Conservation (phyloP, 441 rosid species). For the Syzygium syzygioides region DNA sequence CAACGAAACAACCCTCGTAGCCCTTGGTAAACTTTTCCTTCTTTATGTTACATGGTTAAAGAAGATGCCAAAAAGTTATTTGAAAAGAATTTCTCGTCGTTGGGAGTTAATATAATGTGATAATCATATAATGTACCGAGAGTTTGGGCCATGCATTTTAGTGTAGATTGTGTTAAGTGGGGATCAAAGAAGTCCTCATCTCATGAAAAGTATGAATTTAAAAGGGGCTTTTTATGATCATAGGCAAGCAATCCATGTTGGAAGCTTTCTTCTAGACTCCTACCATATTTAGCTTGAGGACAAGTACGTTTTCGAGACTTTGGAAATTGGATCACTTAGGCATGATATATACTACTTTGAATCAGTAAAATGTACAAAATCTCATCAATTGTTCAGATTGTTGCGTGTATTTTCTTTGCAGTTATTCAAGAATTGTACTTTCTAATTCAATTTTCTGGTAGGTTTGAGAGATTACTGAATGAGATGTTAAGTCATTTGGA, state of each 20-base stretch:
- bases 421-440: not conserved
- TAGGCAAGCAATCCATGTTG: not conserved
- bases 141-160: not conserved
- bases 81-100: not conserved
- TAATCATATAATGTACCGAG: not conserved
- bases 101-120: not conserved
- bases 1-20: slow-evolving; percentile 64
- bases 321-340: not conserved
- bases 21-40: slow-evolving; percentile 42
- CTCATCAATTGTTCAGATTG: not conserved
- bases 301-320: not conserved
- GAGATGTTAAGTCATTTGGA: slow-evolving; percentile 91
- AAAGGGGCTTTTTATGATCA: not conserved
- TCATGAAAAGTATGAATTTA: not conserved
- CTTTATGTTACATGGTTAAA: not conserved
- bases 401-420: not conserved
- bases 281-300: not conserved
- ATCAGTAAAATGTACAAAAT: not conserved
- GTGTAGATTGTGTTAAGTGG: not conserved
- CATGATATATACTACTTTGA: not conserved
- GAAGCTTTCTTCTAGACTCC: not conserved
- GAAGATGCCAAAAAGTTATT: not conserved
- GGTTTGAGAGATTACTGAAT: slow-evolving; percentile 70
- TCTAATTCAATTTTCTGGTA: slow-evolving; percentile 13
- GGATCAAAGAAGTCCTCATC: not conserved